Conservation (phyloP, 768 basidiomycete species). For the Podaxis mareebaensis region DNA sequence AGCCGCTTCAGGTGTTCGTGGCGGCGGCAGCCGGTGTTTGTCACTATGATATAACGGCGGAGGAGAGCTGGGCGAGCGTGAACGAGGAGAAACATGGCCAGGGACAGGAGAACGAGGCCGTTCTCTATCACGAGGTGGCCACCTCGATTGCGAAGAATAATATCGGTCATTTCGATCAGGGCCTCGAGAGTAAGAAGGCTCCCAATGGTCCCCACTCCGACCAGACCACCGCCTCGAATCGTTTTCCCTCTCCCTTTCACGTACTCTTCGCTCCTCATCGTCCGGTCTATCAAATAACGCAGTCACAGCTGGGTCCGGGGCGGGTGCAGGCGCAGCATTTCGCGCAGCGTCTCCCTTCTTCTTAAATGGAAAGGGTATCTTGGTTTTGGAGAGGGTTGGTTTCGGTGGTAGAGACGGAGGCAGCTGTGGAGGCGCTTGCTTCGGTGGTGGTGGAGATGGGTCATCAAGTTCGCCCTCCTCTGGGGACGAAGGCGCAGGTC, state of each 20-base stretch:
- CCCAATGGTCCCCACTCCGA: conserved; percentile 38
- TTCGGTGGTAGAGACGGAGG: conserved; percentile 36
- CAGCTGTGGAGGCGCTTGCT: conserved; percentile 25
- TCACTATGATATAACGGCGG: conserved; percentile 26
- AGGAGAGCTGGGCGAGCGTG: conserved; percentile 20
- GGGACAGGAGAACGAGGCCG: conserved; percentile 27
- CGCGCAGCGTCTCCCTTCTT: conserved; percentile 36
- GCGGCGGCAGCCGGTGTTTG: conserved; percentile 40
- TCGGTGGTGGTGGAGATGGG: conserved; percentile 24
- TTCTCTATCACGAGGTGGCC: conserved; percentile 24
- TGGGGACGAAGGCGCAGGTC: conserved; percentile 63
- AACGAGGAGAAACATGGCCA: conserved; percentile 26
- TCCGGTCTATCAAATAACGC: conserved; percentile 39
- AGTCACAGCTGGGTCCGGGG: conserved; percentile 18
- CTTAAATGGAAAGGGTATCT: conserved; percentile 81
- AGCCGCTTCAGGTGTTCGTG: conserved; percentile 33
- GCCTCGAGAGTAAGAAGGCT: conserved; percentile 21
- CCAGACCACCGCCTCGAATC: conserved; percentile 27
- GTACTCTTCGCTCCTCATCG: conserved; percentile 44
- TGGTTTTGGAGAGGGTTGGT: conserved; percentile 37
- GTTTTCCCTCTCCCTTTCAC: conserved; percentile 28
- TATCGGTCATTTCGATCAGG: conserved; percentile 16
- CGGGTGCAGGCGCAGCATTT: conserved; percentile 8
- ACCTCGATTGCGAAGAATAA: conserved; percentile 9
- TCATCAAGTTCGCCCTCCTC: conserved; percentile 87